phyloP scores from a whole-genome alignment of 2,329 filamentous ascomycete species.

The Rutstroemia sydowiana region DNA sequence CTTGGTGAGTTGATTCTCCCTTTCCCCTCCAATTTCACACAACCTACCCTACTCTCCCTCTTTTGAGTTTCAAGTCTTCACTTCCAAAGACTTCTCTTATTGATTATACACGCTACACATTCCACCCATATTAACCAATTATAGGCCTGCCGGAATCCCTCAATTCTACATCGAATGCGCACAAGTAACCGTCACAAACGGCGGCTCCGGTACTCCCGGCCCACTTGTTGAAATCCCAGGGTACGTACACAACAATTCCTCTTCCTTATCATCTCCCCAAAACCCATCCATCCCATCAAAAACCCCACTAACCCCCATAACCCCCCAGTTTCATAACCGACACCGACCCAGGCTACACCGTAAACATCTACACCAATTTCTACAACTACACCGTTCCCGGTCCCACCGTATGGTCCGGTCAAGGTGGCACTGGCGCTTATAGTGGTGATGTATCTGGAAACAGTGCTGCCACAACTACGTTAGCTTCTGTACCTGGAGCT shows the following conservation, averaged over 20 bases:
- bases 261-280: not conserved
- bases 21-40: not conserved
- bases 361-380: constrained; percentile 27
- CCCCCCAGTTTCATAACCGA: not conserved
- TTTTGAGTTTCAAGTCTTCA: too few relatives aligned
- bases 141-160: constrained; percentile 20
- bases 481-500: not conserved
- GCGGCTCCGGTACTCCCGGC: constrained; percentile 22
- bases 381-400: constrained; percentile 26
- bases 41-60: not conserved
- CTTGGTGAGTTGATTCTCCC: constrained; percentile 10
- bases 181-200: constrained; percentile 24
- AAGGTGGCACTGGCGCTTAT: constrained; percentile 1
- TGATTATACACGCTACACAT: too few relatives aligned
- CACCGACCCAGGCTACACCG: constrained; percentile 14
- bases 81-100: too few relatives aligned
- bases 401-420: constrained; percentile 22
- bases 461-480: not conserved
- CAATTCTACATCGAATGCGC: constrained; percentile 30
- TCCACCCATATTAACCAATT: not conserved
- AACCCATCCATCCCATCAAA: constrained; percentile 20
- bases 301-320: constrained; percentile 12
- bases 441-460: not conserved
- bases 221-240: constrained; percentile 26
- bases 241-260: not conserved